These are phyloP conservation scores for Diversispora eburnea DNA, from an alignment of 192 early-diverging fungal species.

Conservation along the genomic window DNA sequence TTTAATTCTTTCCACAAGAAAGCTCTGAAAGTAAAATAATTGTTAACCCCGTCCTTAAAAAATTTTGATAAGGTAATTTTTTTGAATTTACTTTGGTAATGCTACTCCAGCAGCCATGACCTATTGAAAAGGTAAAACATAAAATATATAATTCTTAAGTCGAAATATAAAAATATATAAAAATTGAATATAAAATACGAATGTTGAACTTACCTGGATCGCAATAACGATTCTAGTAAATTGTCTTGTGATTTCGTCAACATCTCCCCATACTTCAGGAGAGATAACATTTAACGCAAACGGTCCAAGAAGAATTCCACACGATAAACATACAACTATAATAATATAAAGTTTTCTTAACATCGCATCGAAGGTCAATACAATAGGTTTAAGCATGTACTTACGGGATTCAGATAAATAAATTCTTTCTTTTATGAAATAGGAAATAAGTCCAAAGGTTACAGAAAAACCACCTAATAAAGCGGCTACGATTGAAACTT, in stretches of 20 bases:
- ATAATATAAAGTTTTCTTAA: neutral
- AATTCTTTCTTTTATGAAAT: neutral
- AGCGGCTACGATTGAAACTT: too few species aligned
- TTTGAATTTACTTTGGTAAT: conserved; percentile 49
- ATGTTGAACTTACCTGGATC: conserved; percentile 47
- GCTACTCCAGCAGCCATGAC: conserved; percentile 80
- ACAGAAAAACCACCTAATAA: too few species aligned
- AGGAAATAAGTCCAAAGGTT: too few species aligned
- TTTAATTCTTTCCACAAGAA: conserved; percentile 61
- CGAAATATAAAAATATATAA: neutral
- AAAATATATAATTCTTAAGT: neutral
- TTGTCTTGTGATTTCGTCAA: conserved; percentile 53
- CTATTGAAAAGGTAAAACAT: conserved; percentile 18
- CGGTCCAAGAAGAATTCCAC: conserved; percentile 80
- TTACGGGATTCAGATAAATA: neutral
- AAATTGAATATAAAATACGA: neutral
- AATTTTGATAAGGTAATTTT: neutral
- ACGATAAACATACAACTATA: neutral
- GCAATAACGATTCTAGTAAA: conserved; percentile 73
- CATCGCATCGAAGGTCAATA: neutral
- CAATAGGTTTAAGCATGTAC: neutral
- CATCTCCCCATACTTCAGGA: conserved; percentile 39
- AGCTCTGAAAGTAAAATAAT: conserved; percentile 36
- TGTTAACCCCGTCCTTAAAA: neutral
- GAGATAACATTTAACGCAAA: conserved; percentile 62